Evolutionary conservation across 805 yeast genomes (phyloP).

Genomic region (Jamesozyma hellenica): DNA sequence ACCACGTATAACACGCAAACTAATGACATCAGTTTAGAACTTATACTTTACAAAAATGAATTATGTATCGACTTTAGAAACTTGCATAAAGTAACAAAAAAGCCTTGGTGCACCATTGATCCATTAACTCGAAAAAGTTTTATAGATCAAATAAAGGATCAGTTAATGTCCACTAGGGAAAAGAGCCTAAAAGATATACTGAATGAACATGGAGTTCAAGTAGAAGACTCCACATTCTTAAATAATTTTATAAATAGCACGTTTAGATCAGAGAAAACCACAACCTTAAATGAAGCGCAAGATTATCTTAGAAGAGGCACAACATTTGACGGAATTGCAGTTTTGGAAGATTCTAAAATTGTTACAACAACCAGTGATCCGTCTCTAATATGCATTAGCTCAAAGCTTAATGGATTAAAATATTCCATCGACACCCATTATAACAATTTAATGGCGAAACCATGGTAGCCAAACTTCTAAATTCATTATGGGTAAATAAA

Average conservation of each 20-base stretch:
- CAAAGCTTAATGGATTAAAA: slow-evolving; percentile 56
- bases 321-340: slow-evolving; percentile 49
- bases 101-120: slow-evolving; percentile 54
- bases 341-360: slow-evolving; percentile 47
- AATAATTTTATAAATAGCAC: slow-evolving; percentile 25
- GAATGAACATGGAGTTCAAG: slow-evolving; percentile 29
- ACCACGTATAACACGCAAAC: slow-evolving; percentile 20
- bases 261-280: slow-evolving; percentile 24
- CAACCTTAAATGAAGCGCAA: slow-evolving; percentile 32
- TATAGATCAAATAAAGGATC: slow-evolving; percentile 47
- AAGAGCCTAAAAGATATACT: slow-evolving; percentile 33
- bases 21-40: slow-evolving; percentile 40
- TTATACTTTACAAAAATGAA: slow-evolving; percentile 52
- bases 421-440: slow-evolving; percentile 4
- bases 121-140: slow-evolving; percentile 38
- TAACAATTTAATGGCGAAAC: not conserved
- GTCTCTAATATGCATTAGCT: slow-evolving; percentile 46
- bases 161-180: slow-evolving; percentile 38
- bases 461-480: no score
- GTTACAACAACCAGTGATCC: slow-evolving; percentile 62
- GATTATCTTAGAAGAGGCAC: slow-evolving; percentile 53
- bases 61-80: slow-evolving; percentile 49
- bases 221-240: slow-evolving; percentile 25
- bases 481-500: no score
- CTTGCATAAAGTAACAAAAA: slow-evolving; percentile 38